phyloP scores from a whole-genome alignment of 1,139 yeast genomes.

The Taphrina communis region DNA sequence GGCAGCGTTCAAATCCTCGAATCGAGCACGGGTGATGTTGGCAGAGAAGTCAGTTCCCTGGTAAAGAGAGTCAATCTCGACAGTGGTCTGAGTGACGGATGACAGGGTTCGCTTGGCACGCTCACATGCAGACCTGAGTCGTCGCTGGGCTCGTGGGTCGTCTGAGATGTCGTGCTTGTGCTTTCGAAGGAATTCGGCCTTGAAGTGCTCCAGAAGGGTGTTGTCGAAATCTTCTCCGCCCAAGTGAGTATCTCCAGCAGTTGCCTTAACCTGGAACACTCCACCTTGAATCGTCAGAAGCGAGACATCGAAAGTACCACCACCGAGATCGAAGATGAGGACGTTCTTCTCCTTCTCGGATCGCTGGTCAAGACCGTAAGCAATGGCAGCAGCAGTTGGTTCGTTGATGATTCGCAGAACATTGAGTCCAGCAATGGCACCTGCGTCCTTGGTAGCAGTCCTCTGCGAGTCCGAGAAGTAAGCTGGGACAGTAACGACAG shows the following conservation, averaged over 20 bases:
- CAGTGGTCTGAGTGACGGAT: slow-evolving; percentile 82
- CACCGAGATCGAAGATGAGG: slow-evolving; percentile 93
- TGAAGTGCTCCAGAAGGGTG: slow-evolving; percentile 78
- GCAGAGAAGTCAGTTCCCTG: slow-evolving; percentile 84
- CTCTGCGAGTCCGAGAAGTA: slow-evolving; percentile 97
- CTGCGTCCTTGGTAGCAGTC: slow-evolving; percentile 98
- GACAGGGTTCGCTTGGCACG: slow-evolving; percentile 91
- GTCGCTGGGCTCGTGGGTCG: slow-evolving; percentile 83
- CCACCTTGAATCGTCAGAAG: slow-evolving; percentile 91
- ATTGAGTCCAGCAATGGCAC: slow-evolving; percentile 96
- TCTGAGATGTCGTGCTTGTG: slow-evolving; percentile 73
- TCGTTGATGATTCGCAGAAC: slow-evolving; percentile 96
- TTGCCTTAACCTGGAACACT: slow-evolving; percentile 94
- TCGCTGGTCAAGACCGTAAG: slow-evolving; percentile 94
- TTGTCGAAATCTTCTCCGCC: slow-evolving; percentile 96
- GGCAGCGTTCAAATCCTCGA: slow-evolving; percentile 84
- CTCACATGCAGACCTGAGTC: slow-evolving; percentile 90
- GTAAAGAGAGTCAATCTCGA: slow-evolving; percentile 80
- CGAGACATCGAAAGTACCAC: slow-evolving; percentile 98
- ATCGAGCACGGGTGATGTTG: slow-evolving; percentile 86
- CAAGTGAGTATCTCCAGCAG: slow-evolving; percentile 98
- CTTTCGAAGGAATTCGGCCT: slow-evolving; percentile 84
- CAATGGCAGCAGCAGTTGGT: slow-evolving; percentile 98
- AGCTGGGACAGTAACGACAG: slow-evolving; percentile 96
- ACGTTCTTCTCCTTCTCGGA: slow-evolving; percentile 81